phyloP scores from a whole-genome alignment of 371 early-diverging fungal species.

The Mortierella sp. region DNA sequence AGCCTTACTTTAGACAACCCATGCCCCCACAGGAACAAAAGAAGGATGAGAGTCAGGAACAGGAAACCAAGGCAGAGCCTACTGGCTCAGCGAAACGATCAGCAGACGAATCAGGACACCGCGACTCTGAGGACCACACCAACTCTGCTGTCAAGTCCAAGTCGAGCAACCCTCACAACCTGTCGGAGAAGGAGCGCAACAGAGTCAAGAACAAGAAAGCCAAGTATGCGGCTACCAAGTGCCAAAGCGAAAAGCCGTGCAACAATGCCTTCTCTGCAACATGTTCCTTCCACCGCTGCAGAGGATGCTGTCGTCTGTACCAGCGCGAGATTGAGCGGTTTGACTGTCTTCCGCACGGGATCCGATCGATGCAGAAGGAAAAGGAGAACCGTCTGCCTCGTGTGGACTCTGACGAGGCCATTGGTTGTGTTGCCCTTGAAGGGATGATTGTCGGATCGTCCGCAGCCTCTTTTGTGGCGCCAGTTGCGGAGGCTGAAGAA shows the following conservation, averaged over 20 bases:
- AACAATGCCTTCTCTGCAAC: conserved; percentile 44
- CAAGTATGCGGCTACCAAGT: conserved; percentile 35
- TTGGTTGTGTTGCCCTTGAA: conserved; percentile 48
- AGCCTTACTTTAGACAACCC: conserved; percentile 83
- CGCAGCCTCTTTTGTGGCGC: not conserved
- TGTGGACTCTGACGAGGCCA: conserved; percentile 51
- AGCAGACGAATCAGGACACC: conserved; percentile 38
- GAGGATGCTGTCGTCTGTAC: conserved; percentile 39
- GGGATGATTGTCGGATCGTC: conserved; percentile 43
- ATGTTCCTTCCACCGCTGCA: conserved; percentile 45
- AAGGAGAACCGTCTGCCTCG: conserved; percentile 24
- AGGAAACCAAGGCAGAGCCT: not conserved
- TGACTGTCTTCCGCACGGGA: conserved; percentile 44
- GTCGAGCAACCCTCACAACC: not conserved
- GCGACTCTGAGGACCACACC: conserved; percentile 32
- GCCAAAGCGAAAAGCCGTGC: conserved; percentile 25
- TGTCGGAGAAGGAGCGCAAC: not conserved
- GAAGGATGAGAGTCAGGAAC: not conserved
- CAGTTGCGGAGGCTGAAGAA: not conserved
- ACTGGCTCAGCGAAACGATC: conserved; percentile 24
- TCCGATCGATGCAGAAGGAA: conserved; percentile 25
- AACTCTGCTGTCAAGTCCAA: not conserved
- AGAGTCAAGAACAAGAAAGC: conserved; percentile 39
- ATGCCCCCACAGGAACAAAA: conserved; percentile 58
- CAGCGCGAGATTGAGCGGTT: conserved; percentile 30